phyloP scores from a whole-genome alignment of 2,329 filamentous ascomycete species.

The Cytospora mali region DNA sequence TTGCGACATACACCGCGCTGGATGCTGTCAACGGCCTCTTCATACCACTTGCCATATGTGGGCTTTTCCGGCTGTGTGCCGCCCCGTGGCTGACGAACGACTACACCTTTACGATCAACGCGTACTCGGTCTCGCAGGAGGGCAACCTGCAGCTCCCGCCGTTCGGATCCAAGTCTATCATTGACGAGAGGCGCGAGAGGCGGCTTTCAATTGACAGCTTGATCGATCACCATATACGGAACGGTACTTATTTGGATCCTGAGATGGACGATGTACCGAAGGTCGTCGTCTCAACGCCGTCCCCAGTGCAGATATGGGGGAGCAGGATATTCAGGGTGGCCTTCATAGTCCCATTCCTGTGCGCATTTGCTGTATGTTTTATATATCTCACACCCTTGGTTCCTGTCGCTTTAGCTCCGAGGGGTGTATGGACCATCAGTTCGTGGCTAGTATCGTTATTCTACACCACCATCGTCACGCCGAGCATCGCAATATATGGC shows the following conservation, averaged over 20 bases:
- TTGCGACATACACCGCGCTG: neutral
- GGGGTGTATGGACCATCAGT: neutral
- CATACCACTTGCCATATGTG: slow-evolving; percentile 4
- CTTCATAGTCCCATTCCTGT: neutral
- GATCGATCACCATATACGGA: neutral
- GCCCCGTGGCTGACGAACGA: neutral
- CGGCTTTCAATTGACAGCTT: slow-evolving; percentile 3
- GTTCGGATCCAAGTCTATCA: neutral
- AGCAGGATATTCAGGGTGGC: neutral
- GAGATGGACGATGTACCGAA: neutral
- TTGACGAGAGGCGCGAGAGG: neutral
- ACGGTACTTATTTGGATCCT: neutral
- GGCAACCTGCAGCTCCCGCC: neutral
- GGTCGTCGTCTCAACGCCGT: neutral
- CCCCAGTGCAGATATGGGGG: neutral
- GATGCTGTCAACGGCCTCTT: neutral
- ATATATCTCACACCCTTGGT: neutral
- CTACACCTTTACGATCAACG: neutral
- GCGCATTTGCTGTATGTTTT: neutral
- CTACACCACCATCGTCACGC: neutral
- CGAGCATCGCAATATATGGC: neutral
- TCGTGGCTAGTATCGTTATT: neutral
- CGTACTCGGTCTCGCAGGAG: neutral
- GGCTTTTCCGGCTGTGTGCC: neutral
- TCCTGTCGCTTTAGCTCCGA: neutral